Base-by-base conservation (phyloP, 495 filamentous ascomycete genomes). In the Hyaloscypha bicolor region DNA sequence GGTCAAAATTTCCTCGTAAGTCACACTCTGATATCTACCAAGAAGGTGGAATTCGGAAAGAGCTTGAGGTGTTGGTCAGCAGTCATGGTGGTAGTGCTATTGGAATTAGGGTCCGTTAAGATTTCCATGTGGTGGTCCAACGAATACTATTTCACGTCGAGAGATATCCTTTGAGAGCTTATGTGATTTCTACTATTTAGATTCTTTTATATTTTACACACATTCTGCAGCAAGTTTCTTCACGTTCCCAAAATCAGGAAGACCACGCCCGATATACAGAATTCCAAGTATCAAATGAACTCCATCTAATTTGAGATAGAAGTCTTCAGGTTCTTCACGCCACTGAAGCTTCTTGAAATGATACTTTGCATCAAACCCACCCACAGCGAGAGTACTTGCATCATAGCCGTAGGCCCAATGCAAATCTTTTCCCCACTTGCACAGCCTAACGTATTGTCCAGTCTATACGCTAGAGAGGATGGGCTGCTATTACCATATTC, bases 361-460 rank as follows among this genome's bases (percentile, higher is more conserved):
- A 37, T 60, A 33, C 57, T 29, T 60, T 31, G 9, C n/a, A 60
- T 60, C 22, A 60, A 60, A 60, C 57, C 57, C 35, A 29, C 57
- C 57, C 57, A 60, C 14, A 60, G 30, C 57, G 30, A 60, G 57
- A 60, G 57, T 60, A 60, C 57, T 60, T 60, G 12, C 5, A 39
- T 39, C 35, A 60, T 35, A 60, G 57, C 57, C 57, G 31, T 60
- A 60, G 57, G 57, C 57, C 57, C 57, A 60, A 60, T 21, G 6
- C 9, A 21, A 6, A 60, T 60, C 57, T 29, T 60, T 60, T 60
- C 35, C 57, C 57, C 57, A 60, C 33, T 19, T 60, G 57, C 57
- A 60, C 57, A 60, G 12, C 35, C 57, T 60, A 60, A 60, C 33
- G 57, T 60, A 35, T 35, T 60, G 57, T 60, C 57, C 33, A 37